Base-by-base conservation (phyloP, 306 rosid genomes). In the Lathyrus sativus region DNA sequence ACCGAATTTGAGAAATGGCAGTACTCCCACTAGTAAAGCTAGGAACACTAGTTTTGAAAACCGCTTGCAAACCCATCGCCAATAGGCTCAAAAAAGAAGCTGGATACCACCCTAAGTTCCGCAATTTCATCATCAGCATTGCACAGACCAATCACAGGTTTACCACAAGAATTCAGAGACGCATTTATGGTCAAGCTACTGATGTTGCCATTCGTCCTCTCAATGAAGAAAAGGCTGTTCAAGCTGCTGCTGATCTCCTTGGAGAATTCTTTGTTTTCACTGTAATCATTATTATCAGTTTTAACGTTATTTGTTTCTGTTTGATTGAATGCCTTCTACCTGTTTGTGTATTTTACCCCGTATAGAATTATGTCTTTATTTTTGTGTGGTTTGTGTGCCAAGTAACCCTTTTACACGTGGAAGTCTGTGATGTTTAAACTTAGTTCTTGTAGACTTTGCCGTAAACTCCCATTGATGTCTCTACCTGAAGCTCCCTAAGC, bases 141-240 rank as follows among this genome's bases (percentile, higher is more conserved):
- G 85, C 85, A 7, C 85, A 81, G 77, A 81, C 79, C 2, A 91
- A 91, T 78, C 97, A 91, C 50, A 81, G 91, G 61, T 71, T 88
- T 12, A 72, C 92, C 1, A 91, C 95, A 0, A 85, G 73, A 58
- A 39, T 88, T 55, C 97, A 91, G 83, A 73, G 97, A 63, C 80
- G 87, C 50, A 88, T 91, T 33, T 91, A 91, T 74, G 88, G 95
- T 37, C 85, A 48, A 17, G 83, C 84, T 5, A 91, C 91, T 61
- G 85, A 85, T 74, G 81, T 74, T 46, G 91, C 70, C 4, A 88
- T 91, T 22, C 88, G 81, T n/a, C 97, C 97, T 9, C 67, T 91
- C 59, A 65, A 91, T n/a, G 89, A 88, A 74, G 91, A 88, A 48
- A 91, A 80, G 50, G 97, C 97, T 70, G 95, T 91, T 8, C 91